Conservation (phyloP, 306 rosid species). For the Astragalus glycyphyllos region DNA sequence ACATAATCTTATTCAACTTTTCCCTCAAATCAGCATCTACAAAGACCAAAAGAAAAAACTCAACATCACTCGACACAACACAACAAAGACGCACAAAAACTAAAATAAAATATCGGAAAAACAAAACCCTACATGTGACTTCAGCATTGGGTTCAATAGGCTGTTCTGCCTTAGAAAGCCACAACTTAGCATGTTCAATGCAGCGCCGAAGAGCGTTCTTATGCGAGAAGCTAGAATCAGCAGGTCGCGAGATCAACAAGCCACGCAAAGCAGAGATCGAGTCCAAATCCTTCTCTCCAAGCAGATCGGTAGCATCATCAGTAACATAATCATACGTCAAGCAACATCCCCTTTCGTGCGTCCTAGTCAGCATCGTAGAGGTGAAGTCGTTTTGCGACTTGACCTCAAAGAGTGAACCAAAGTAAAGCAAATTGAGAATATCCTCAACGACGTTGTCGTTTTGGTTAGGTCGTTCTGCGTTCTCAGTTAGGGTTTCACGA, state of each 20-base stretch:
- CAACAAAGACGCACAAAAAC: not conserved
- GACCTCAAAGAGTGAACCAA: slow-evolving; percentile 89
- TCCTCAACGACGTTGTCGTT: slow-evolving; percentile 60
- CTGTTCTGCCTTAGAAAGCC: slow-evolving; percentile 71
- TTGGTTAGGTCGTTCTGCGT: not conserved
- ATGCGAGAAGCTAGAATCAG: slow-evolving; percentile 83
- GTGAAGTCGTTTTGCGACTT: slow-evolving; percentile 87
- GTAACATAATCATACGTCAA: slow-evolving; percentile 93
- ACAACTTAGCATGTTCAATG: slow-evolving; percentile 85
- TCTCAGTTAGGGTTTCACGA: slow-evolving; percentile 44
- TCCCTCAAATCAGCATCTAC: slow-evolving; percentile 85
- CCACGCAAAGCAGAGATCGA: slow-evolving; percentile 69
- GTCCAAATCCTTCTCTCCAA: slow-evolving; percentile 85
- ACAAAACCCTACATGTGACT: slow-evolving; percentile 67
- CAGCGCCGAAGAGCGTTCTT: slow-evolving; percentile 81
- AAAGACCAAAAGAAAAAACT: slow-evolving; percentile 3
- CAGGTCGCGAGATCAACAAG: slow-evolving; percentile 77
- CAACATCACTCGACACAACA: slow-evolving; percentile 2
- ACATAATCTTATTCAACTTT: slow-evolving; percentile 85
- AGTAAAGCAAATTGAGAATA: slow-evolving; percentile 81
- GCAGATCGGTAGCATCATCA: slow-evolving; percentile 96
- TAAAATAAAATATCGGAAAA: not conserved
- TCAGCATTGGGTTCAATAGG: slow-evolving; percentile 68
- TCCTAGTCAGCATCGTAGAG: slow-evolving; percentile 81
- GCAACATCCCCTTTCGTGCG: slow-evolving; percentile 92